Conservation (phyloP, 495 filamentous ascomycete genomes). For the Hypoxylon crocopeplum region DNA sequence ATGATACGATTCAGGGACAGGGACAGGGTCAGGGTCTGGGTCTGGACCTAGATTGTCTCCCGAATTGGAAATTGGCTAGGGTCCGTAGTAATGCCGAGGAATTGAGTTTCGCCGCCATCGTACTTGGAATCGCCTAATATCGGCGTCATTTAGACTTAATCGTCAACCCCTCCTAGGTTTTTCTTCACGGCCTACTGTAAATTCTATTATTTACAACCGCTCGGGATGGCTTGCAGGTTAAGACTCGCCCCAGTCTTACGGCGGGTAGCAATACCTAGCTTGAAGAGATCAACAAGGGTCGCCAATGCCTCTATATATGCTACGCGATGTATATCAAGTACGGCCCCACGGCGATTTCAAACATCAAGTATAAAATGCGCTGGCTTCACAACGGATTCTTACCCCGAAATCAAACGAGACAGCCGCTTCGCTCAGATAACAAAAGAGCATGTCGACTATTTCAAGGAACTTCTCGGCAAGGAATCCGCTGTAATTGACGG, state of each 20-base stretch:
- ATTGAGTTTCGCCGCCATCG: slow-evolving; percentile 26
- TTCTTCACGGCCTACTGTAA: not conserved
- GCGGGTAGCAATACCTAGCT: slow-evolving; percentile 26
- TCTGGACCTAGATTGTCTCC: not conserved
- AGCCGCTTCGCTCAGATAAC: slow-evolving; percentile 73
- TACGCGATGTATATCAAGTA: slow-evolving; percentile 45
- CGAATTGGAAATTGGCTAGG: slow-evolving; percentile 25
- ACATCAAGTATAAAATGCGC: slow-evolving; percentile 54
- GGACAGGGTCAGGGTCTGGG: too few species aligned
- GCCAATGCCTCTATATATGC: slow-evolving; percentile 1
- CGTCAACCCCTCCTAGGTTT: not conserved
- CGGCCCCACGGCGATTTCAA: slow-evolving; percentile 40
- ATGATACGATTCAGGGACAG: not conserved
- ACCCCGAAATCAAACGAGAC: slow-evolving; percentile 84
- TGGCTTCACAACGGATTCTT: slow-evolving; percentile 81
- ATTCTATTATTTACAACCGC: not conserved
- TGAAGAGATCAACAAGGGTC: slow-evolving; percentile 11
- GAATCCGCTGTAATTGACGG: slow-evolving; percentile 85
- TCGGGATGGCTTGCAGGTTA: slow-evolving; percentile 37
- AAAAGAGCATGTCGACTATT: slow-evolving; percentile 77
- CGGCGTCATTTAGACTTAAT: slow-evolving; percentile 10
- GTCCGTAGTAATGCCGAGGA: slow-evolving; percentile 16
- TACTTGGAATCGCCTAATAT: too few species aligned
- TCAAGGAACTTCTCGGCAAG: slow-evolving; percentile 75
- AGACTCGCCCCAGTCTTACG: slow-evolving; percentile 35